Percentiles rank a stretch among this genome's conserved stretches.
Conservation (phyloP, 2,329 filamentous ascomycete genomes). For the Alternaria conjuncta region DNA sequence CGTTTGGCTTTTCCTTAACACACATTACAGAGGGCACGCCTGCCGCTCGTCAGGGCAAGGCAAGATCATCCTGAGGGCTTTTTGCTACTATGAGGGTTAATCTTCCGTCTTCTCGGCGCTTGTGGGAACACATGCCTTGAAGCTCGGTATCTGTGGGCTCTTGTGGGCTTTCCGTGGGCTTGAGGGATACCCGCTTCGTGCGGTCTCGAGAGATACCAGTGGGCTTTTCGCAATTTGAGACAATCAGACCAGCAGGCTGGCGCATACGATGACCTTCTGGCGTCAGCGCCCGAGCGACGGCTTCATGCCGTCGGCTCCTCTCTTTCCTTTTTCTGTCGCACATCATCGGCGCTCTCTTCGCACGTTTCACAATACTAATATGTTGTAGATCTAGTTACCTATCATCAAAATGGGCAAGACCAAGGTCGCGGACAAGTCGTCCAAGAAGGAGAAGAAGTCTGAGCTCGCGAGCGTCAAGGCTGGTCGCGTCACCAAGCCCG, state of each 20-base stretch:
- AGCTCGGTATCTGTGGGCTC: slow-evolving; percentile 53
- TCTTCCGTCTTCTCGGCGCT: slow-evolving; percentile 55
- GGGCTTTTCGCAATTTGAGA: slow-evolving; percentile 53
- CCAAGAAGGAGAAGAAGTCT: slow-evolving; percentile 66
- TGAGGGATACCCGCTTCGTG: slow-evolving; percentile 49
- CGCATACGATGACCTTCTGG: slow-evolving; percentile 26
- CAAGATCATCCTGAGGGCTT: slow-evolving; percentile 49
- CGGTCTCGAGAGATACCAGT: slow-evolving; percentile 51
- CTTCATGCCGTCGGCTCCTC: slow-evolving; percentile 29
- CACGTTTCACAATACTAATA: slow-evolving; percentile 37
- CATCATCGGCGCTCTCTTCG: slow-evolving; percentile 2
- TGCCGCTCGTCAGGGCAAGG: slow-evolving; percentile 46
- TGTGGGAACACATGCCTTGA: slow-evolving; percentile 62
- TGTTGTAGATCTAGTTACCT: slow-evolving; percentile 35
- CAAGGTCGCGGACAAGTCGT: slow-evolving; percentile 41
- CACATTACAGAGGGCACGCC: slow-evolving; percentile 44
- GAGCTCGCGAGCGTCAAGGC: slow-evolving; percentile 67
- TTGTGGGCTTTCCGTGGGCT: slow-evolving; percentile 55
- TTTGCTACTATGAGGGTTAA: slow-evolving; percentile 50
- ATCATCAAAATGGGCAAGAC: slow-evolving; percentile 46
- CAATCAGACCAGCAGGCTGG: slow-evolving; percentile 46
- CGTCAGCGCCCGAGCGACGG: slow-evolving; percentile 33
- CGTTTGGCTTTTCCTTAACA: slow-evolving; percentile 49
- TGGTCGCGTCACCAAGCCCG: slow-evolving; percentile 70
- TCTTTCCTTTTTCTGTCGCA: slow-evolving; percentile 18